Base-by-base conservation (phyloP, 192 early-diverging fungal species). In the Coemansia aciculifera region DNA sequence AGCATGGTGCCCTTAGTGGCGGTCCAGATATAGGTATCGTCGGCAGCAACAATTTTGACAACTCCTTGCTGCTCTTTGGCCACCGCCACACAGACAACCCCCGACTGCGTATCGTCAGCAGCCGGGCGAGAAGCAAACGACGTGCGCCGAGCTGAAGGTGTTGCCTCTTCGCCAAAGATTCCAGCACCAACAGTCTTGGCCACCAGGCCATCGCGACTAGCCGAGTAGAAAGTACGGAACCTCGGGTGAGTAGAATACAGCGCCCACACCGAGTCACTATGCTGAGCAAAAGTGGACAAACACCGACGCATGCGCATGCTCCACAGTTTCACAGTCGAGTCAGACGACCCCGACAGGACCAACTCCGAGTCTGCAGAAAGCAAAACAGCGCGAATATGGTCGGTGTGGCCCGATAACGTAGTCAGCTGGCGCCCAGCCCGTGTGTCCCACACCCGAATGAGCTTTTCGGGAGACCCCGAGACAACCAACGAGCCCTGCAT, bases 291-390 rank as follows among this genome's bases (percentile, higher is more conserved):
- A 0, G 96, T 98, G 3, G 90, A 89, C 43, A 98, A 76, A 64
- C 95, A 96, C 13, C 94, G 88, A 67, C 93, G 89, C 31, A 92
- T 89, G 37, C 86, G 88, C 42, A 97, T 85, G 37, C 93, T 94
- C 97, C 96, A 99, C n/a, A 98, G 85, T 77, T 99, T 99, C 60
- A 98, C 93, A 0, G 97, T 95, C 2, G 93, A 86, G 78, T 99
- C 97, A 2, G 92, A 93, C 0, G 97, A 99, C 12, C 91, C 94
- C 0, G 94, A 95, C 19, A 99, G 81, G 7, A 97, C 86, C 51
- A 89, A 86, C 80, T 92, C 86, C 36, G 95, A 95, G 77, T 95
- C 95, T 32, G 93, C 88, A 36, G 90, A 92, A 24, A 99, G 79
- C 36, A 98, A 74, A 21, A 98, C 71, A 23, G 91, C 88, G 44